phyloP scores from a whole-genome alignment of 148 eudicot species.

The Rhododendron mucronatum region DNA sequence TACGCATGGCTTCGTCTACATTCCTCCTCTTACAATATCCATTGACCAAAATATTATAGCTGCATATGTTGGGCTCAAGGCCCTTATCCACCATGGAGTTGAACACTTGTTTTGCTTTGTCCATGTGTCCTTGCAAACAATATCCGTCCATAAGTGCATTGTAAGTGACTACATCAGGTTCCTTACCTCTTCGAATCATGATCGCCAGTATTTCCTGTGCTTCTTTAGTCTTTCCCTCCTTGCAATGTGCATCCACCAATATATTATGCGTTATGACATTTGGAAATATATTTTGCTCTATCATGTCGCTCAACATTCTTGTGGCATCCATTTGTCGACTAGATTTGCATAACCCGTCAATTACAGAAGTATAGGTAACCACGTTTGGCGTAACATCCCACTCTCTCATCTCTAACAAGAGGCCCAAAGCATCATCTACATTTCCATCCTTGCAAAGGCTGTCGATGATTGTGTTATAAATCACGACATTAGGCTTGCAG shows the following conservation, averaged over 20 bases:
- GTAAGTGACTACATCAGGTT: conserved; percentile 8
- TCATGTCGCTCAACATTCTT: background rate
- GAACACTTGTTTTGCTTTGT: conserved; percentile 6
- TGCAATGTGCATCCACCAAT: background rate
- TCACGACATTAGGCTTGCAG: background rate
- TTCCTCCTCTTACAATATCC: conserved; percentile 7
- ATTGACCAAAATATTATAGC: conserved; percentile 10
- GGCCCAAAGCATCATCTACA: conserved; percentile 7
- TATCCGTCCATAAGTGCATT: conserved; percentile 21
- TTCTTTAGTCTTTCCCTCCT: background rate
- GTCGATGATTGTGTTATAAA: conserved; percentile 6
- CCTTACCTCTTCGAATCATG: conserved; percentile 15
- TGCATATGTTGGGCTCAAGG: background rate
- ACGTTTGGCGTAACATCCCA: background rate
- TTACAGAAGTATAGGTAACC: background rate
- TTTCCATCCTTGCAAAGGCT: conserved; percentile 13
- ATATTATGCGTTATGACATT: background rate
- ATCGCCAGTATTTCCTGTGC: background rate
- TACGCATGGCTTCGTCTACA: background rate
- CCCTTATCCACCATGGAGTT: background rate
- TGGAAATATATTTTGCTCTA: background rate
- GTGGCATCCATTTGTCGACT: background rate
- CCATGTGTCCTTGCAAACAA: conserved; percentile 15
- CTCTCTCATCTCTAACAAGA: conserved; percentile 1
- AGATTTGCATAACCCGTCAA: background rate